Base-by-base conservation (phyloP, 108 stramenopile species). In the Thalassiosira profunda region DNA sequence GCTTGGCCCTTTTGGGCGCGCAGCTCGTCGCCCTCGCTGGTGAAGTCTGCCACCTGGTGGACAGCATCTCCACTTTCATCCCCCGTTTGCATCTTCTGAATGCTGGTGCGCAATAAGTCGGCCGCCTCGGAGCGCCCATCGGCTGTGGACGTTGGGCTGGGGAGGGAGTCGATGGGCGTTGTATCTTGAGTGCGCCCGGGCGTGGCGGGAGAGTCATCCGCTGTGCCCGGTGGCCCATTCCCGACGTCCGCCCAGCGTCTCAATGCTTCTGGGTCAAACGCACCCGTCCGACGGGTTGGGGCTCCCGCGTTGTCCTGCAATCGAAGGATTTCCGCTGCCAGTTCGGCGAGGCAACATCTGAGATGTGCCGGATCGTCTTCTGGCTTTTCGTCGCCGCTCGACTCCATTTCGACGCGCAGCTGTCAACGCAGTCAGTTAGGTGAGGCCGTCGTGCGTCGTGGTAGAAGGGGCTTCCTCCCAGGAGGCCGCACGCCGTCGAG, bases 71-170 rank as follows among this genome's bases (percentile, higher is more conserved):
- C 33, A 35, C 28, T 3, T 56, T 56, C 31, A 56, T 62, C 42
- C 25, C 63, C 51, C 14, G 44, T 17, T 56, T 56, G 60, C 40
- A 73, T 64, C 17, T 33, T 58, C 41, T 63, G 41, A 37, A 73
- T 72, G 7, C 53, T 53, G 24, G 35, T 34, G 28, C 60, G 23
- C 20, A 72, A 47, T 35, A 63, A 45, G 9, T 72, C 21, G 3
- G 63, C 62, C 25, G 72, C 72, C 25, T 73, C 52, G 20, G 54
- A 48, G 5, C 72, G 62, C 11, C 62, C 62, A 47, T 73, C 72
- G 5, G 55, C 57, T 40, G 55, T 47, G 24, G 62, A 63, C 10
- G 72, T 63, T n/a, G 72, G 72, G 25, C 53, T 73, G 40, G 72
- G 55, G 21, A 64, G 47, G 9, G 40, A 52, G 11, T 73, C 62